These are phyloP conservation scores for Novymonas esmeraldas DNA, from an alignment of 208 protist genomes.

Conservation along the genomic window DNA sequence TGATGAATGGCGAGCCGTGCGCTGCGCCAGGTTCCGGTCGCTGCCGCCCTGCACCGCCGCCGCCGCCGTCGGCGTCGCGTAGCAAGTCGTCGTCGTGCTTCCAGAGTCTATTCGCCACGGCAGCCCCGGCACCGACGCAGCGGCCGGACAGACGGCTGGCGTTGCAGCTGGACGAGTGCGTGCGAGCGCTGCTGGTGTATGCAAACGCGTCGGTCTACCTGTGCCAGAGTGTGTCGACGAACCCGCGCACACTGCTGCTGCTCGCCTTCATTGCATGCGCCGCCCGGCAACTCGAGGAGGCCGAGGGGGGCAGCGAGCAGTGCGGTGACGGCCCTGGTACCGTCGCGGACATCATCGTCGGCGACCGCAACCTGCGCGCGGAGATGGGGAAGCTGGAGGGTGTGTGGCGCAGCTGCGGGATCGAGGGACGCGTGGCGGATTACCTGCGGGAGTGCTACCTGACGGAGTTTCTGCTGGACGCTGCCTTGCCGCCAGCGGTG, in stretches of 20 bases:
- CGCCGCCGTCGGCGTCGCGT: background rate
- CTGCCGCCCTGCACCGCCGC: background rate
- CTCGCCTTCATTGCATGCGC: slow-evolving; percentile 71
- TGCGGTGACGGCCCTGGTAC: slow-evolving; percentile 13
- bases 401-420: slow-evolving; percentile 46
- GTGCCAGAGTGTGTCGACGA: slow-evolving; percentile 50
- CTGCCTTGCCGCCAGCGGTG: slow-evolving; percentile 83
- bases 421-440: slow-evolving; percentile 46
- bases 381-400: slow-evolving; percentile 59
- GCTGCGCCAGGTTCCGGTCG: background rate
- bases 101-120: slow-evolving; percentile 25
- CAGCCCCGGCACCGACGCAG: slow-evolving; percentile 37
- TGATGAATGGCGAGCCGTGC: slow-evolving; percentile 24
- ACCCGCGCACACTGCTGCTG: slow-evolving; percentile 51
- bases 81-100: background rate
- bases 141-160: slow-evolving; percentile 43
- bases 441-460: slow-evolving; percentile 75
- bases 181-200: slow-evolving; percentile 82
- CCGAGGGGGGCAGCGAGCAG: slow-evolving; percentile 9
- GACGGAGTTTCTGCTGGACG: slow-evolving; percentile 87
- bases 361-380: slow-evolving; percentile 45
- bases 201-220: slow-evolving; percentile 73
- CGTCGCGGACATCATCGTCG: slow-evolving; percentile 19
- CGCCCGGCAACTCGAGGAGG: slow-evolving; percentile 56
- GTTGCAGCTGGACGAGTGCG: slow-evolving; percentile 60